Base-by-base conservation (phyloP, 768 basidiomycete species). In the Stropharia rugosoannulata region DNA sequence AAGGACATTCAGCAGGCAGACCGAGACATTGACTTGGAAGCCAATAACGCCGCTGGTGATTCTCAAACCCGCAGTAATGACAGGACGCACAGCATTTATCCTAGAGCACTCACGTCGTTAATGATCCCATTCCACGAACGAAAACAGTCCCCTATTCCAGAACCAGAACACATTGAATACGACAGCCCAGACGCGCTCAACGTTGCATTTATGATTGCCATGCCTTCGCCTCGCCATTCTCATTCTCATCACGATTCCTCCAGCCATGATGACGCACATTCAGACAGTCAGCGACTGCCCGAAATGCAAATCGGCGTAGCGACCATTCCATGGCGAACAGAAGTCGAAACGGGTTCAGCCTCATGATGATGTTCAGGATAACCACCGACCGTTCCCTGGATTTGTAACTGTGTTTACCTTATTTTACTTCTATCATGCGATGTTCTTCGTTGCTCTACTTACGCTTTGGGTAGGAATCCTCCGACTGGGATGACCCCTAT, bases 291-390 rank as follows among this genome's bases (percentile, higher is more conserved):
- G 6, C 18, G 51, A 15, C 51, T 62, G 10, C 64, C 69, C 8
- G 78, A 75, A 56, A 76, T 76, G 58, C 72, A 81, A 64, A 73
- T 83, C 49, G 81, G 81, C 10, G 68, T 79, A 35, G 52, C 70
- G 10, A 70, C 63, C 18, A 60, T 78, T 38, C 72, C 73, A 40
- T 76, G 75, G 73, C 55, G 46, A 27, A 39, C 44, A 35, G 63
- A 63, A 13, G n/a, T 59, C 12, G 43, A 40, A 38, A 12, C 9
- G 5, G 15, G 32, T 46, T 52, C 18, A 22, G 11, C 11, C 6
- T 36, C 39, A 19, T n/a, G 11, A 4, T 38, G 32, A 29, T 29
- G 27, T 3, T 7, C 27, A 4, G 27, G 27, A 29, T 32, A 32
- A 32, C 29, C 29, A 32, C 29, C 29, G 29, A 32, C 29, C 9